Evolutionary conservation across 2,329 filamentous ascomycete genomes (phyloP), one percentile per base, ranked within the genome.

Genomic region (Parasarocladium wereldwijsianum): DNA sequence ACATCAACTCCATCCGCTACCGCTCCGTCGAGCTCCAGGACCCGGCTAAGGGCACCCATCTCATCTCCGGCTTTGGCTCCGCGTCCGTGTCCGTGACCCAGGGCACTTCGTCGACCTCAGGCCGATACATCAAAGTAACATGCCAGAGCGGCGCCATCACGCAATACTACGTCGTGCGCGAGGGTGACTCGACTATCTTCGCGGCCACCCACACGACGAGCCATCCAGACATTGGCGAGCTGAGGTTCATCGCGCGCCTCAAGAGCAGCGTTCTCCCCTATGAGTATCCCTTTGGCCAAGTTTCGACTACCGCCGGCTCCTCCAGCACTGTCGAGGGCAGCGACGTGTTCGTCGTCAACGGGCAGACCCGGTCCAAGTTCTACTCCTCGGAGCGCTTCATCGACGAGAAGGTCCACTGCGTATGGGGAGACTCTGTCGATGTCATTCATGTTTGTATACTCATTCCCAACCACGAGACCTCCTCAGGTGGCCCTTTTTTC

Each of bases 311-410:
- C 1, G 52, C 50, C 2, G 62, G 60, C 17, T 60, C 60, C 17
- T 56, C 54, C 8, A 57, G 64, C 3, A 47, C 53, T 4, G 56
- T 78, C 30, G 74, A 78, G 45, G 73, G 62, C 24, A 64, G 58
- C 1, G 66, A 70, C 34, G 64, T 70, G 33, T 79, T 65, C 42
- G 35, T 71, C 7, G 69, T 79, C 25, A 50, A 57, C 37, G 66
- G 70, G 14, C 55, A 79, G 45, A 79, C 74, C 0, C 64, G 74
- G 22, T 72, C 66, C 50, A 80, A 80, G 48, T 80, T 79, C 56
- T 80, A 75, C 53, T 76, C 70, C 2, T 72, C 67, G 34, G 58
- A 75, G 37, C 62, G 73, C n/a, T 79, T 76, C 50, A 78, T 80
- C 43, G 75, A 80, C 44, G 72, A 76, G 40, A 55, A 67, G 25